Base-by-base conservation (phyloP, 2,329 filamentous ascomycete genomes). In the Setomelanomma holmii region DNA sequence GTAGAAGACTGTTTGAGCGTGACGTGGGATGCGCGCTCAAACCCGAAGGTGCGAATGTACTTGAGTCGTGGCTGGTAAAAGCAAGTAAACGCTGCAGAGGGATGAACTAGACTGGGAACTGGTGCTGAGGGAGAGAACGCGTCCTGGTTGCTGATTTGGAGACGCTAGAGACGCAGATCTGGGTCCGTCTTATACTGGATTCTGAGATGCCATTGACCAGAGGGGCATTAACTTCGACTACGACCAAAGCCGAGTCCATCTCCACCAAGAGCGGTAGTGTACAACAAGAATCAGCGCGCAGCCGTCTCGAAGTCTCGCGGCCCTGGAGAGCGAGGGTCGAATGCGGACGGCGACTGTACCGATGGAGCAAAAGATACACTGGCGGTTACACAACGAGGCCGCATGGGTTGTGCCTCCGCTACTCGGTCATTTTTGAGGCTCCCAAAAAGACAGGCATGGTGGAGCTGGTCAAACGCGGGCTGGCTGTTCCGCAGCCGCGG, bases 401-500 rank as follows among this genome's bases (percentile, higher is more conserved):
- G 58, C 64, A 64, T 60, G 56, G 62, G 63, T 51, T 49, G 52
- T 51, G 53, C 53, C 53, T 69, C 62, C 67, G 51, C 61, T 53
- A 60, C 61, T 57, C 55, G 56, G 54, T 51, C 56, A 51, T 54
- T 54, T n/a, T 62, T 63, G 58, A 55, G 53, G 52, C 53, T 59
- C 59, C 58, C 58, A 42, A 59, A 61, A 53, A 66, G 67, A 67
- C 62, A 62, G 45, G 48, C 58, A 51, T 51, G 60, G 69, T 59
- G 60, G 68, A 68, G 60, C 65, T 73, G 68, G 64, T 71, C 71
- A 69, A 64, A 74, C 75, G 66, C 69, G 67, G 74, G 71, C 73
- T 72, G 73, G 60, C 60, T 69, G 63, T 68, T 70, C 76, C 75
- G 75, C 71, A 73, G 71, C 74, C 75, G 72, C 75, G 74, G 69